Conservation (phyloP, 768 basidiomycete species). For the Xerocomellus chrysenteron region DNA sequence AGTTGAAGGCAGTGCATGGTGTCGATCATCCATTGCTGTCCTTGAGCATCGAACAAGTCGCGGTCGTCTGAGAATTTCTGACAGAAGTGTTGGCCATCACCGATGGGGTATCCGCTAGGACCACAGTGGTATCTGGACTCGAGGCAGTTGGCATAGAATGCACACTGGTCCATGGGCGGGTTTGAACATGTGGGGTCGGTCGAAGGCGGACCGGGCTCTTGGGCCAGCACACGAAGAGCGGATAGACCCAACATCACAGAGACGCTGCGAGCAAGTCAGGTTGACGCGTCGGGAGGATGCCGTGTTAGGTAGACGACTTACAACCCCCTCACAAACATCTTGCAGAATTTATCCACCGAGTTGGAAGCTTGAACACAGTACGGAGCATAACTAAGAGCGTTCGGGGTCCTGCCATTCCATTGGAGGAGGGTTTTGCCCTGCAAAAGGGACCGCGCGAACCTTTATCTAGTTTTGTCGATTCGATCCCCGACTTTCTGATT, state of each 20-base stretch:
- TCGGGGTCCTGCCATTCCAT: no score
- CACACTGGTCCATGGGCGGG: constrained; percentile 40
- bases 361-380: no score
- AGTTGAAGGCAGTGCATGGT: constrained; percentile 49
- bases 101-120: constrained; percentile 41
- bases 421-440: no score
- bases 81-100: constrained; percentile 42
- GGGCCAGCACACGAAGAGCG: background rate
- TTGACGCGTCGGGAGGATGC: background rate
- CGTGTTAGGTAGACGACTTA: no score
- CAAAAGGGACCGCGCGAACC: no score
- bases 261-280: background rate
- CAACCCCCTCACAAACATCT: no score
- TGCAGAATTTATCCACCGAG: no score
- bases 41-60: constrained; percentile 29
- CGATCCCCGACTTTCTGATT: no score
- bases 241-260: background rate
- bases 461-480: no score
- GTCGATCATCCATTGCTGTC: constrained; percentile 43
- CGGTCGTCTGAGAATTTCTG: constrained; percentile 36
- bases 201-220: constrained; percentile 14
- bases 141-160: constrained; percentile 46
- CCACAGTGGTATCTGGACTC: constrained; percentile 48
- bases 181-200: constrained; percentile 17
- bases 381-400: no score